Conservation (phyloP, 148 eudicot species). For the Vaccinium macrocarpon region DNA sequence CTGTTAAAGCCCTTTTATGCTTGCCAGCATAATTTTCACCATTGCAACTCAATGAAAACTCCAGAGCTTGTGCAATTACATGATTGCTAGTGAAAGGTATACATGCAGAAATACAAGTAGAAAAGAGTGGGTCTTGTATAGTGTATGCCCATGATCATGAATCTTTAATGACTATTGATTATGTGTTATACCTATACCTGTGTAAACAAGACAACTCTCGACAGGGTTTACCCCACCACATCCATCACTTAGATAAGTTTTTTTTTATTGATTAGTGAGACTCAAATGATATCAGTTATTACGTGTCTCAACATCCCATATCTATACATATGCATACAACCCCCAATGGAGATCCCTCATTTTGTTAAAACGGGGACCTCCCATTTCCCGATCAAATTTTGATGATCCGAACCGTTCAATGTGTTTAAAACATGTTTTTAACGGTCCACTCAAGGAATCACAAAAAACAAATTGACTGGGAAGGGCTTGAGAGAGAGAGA, state of each 20-base stretch:
- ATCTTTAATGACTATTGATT: neutral
- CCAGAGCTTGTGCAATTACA: neutral
- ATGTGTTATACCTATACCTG: neutral
- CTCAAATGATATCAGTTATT: neutral
- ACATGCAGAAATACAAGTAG: neutral
- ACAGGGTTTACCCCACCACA: neutral
- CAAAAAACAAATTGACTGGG: too few relatives aligned
- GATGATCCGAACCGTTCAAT: too few relatives aligned
- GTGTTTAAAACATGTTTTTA: too few relatives aligned
- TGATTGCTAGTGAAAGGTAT: neutral
- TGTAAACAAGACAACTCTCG: neutral
- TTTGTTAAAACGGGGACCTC: too few relatives aligned
- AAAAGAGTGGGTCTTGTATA: neutral
- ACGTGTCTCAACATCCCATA: neutral
- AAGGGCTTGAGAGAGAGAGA: too few relatives aligned
- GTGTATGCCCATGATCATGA: neutral
- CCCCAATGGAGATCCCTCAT: too few relatives aligned
- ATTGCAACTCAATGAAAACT: neutral
- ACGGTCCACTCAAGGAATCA: too few relatives aligned
- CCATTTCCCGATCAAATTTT: too few relatives aligned
- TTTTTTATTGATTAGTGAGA: neutral
- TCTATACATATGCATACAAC: too few relatives aligned
- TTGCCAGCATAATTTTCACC: neutral
- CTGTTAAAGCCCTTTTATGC: neutral
- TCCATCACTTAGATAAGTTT: neutral